phyloP scores from a whole-genome alignment of 164 flowering plant genomes.

The Magnolia sinica region DNA sequence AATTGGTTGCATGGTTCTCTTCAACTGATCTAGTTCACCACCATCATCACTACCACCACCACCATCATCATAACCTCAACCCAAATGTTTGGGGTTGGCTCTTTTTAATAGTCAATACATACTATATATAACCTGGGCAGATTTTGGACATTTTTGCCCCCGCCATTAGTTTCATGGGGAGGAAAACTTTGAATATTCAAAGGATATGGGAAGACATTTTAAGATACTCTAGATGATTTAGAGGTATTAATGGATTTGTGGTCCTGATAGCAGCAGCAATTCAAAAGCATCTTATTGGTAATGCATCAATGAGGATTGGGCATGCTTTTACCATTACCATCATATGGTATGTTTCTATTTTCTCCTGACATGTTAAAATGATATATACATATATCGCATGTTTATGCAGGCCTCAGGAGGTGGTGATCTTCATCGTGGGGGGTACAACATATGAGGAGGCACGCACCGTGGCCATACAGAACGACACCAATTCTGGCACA shows the following conservation, averaged over 20 bases:
- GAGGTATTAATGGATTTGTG: too few relatives aligned
- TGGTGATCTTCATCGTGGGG: conserved; percentile 85
- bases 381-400: background rate
- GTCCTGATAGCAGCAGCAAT: too few relatives aligned
- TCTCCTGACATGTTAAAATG: background rate
- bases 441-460: conserved; percentile 98
- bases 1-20: background rate
- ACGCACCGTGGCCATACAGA: conserved; percentile 75
- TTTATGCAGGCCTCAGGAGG: conserved; percentile 84
- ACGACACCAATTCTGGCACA: conserved; percentile 73
- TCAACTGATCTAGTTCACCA: background rate
- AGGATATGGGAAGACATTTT: too few relatives aligned
- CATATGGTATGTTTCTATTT: background rate
- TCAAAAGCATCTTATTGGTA: background rate
- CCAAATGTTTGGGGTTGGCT: too few relatives aligned
- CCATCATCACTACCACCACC: too few relatives aligned
- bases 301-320: background rate
- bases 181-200: too few relatives aligned
- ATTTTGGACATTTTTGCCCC: too few relatives aligned
- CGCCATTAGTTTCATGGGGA: too few relatives aligned
- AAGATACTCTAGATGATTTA: too few relatives aligned
- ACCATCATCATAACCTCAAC: too few relatives aligned
- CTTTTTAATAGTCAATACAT: too few relatives aligned
- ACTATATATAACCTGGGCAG: too few relatives aligned
- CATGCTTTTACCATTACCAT: background rate